Evolutionary conservation across 2,329 filamentous ascomycete genomes (phyloP), one percentile per base, ranked within the genome.

Genomic region (Botrytis byssoidea): DNA sequence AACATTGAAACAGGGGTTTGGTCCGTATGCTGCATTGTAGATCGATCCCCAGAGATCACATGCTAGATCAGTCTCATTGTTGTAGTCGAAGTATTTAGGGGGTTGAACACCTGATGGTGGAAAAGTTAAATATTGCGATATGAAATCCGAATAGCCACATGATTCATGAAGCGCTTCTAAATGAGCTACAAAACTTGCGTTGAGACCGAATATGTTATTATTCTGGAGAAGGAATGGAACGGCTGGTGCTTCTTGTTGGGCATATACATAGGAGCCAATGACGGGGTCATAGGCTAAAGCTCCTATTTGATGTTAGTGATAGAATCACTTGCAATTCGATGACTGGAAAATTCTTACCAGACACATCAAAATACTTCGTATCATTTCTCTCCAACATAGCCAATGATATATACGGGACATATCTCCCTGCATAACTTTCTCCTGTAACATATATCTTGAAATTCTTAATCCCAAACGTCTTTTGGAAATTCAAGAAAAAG

Each of bases 391-490:
- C 48, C 48, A 51, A 51, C 48, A 51, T 51, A n/a, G 48, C 48
- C 12, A 51, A n/a, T 0, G 25, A 51, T 51, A 51, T n/a, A 51
- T 51, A 51, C 25, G 48, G 48, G 25, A 51, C 48, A 51, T 51
- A n/a, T 7, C 48, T 51, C n/a, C 48, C 48, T n/a, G 48, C 48
- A 7, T 88, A 88, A 4, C 83, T 85, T 76, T 89, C 87, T 72
- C 87, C 87, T 4, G 87, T 86, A 42, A 89, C 78, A 76, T 87
- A 89, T 0, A 87, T 85, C 76, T 87, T 86, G 78, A 83, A 85
- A n/a, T 84, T 83, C 37, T 86, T 82, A 72, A 88, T 79, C n/a
- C 84, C 83, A 77, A 90, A 90, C 9, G 84, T 84, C 48, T 87
- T 83, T 59, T 88, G 80, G 76, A 89, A 89, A 75, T 87, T 87